Percentiles rank a stretch among this genome's conserved stretches.
phyloP scores from a whole-genome alignment of 805 yeast genomes.

The Saturnispora besseyi region DNA sequence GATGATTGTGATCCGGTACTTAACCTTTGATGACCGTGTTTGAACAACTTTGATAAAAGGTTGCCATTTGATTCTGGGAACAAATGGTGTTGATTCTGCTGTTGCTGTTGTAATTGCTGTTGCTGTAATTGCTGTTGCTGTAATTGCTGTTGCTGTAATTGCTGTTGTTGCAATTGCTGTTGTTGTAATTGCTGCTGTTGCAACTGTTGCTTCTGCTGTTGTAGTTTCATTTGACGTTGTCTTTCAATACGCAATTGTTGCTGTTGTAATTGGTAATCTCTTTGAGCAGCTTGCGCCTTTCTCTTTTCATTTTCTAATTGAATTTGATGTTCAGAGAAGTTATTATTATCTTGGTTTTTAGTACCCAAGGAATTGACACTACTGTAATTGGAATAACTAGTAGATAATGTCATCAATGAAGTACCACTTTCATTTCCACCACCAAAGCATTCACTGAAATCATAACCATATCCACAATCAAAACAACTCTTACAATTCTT shows the following conservation, averaged over 20 bases:
- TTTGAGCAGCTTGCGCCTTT: slow-evolving; percentile 2
- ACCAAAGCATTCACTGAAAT: slow-evolving; percentile 5
- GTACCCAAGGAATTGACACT: background rate
- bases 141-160: slow-evolving; percentile 6
- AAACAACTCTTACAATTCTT: slow-evolving; percentile 24
- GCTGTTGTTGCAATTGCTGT: slow-evolving; percentile 6
- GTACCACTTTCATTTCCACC: slow-evolving; percentile 9
- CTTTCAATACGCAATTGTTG: slow-evolving; percentile 9
- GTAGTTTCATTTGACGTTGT: slow-evolving; percentile 7
- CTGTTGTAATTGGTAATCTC: slow-evolving; percentile 8
- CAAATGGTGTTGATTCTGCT: slow-evolving; percentile 1
- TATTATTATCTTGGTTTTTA: background rate
- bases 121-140: slow-evolving; percentile 7
- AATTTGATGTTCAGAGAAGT: slow-evolving; percentile 4
- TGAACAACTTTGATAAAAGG: slow-evolving; percentile 2
- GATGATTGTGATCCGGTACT: background rate
- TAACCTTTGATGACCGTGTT: background rate
- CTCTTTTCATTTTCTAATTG: slow-evolving; percentile 9
- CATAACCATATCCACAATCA: slow-evolving; percentile 22
- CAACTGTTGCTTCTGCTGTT: slow-evolving; percentile 4
- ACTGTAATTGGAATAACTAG: background rate
- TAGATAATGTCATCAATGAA: slow-evolving; percentile 7
- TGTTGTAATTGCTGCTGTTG: slow-evolving; percentile 7
- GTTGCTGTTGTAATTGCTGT: slow-evolving; percentile 6
- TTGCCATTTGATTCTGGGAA: background rate